Evolutionary conservation across 2,329 filamentous ascomycete species (phyloP), one percentile per base, ranked within the genome.

Genomic region (Daldinia sp.): DNA sequence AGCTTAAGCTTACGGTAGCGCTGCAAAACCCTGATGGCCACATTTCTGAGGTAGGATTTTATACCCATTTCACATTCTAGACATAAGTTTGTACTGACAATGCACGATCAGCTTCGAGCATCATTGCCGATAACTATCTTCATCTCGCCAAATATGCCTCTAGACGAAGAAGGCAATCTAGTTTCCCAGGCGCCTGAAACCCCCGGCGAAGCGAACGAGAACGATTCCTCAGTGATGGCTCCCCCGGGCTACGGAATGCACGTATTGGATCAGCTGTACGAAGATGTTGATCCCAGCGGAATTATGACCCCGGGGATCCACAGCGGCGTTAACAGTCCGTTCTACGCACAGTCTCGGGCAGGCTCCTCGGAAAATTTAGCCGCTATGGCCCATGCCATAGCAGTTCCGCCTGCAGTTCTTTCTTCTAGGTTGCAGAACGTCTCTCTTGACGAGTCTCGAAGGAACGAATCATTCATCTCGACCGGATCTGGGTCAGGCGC

Each of bases 11-110:
- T 76, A 93, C 93, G 56, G 91, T 98, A 67, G 93, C 95, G 53
- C 87, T 99, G 42, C 92, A 94, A 80, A 98, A 99, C 75, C 95
- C 96, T 0, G 96, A 99, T 78, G 95, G 94, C 0, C 96, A 98
- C 77, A 87, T 94, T 62, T 98, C 94, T 63, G 95, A 98, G 86
- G 89, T 92, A 84, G 77, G 84, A 75, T 63, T 48, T 60, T 18
- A 28, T 10, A 1, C 37, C 55, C 18, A 37, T 53, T n/a, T 54
- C 30, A 20, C 42, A 28, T 39, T 74, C 50, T 18, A 15, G 75
- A 35, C 33, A 6, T 61, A 41, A 50, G 33, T 30, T 51, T 6
- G 39, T 57, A 56, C 63, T 72, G 66, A 78, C 68, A 26, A 41
- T 39, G 9, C 18, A 2, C 62, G 23, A 66, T 42, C 72, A 92